Base-by-base conservation (phyloP, 148 eudicot genomes). In the Camellia granthamiana region DNA sequence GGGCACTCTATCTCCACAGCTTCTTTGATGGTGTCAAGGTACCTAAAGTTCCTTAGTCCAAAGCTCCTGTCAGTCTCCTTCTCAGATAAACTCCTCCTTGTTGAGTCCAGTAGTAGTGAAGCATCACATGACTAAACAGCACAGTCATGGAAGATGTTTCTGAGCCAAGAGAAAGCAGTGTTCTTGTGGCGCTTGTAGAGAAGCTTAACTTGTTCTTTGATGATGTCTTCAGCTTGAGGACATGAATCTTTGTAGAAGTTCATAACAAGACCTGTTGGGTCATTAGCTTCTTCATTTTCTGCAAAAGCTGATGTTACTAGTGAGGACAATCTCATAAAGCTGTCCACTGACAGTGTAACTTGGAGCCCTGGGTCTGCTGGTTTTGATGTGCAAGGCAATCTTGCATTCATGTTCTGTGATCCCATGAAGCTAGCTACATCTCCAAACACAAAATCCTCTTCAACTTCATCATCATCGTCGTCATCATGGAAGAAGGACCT, bases 61-160 rank as follows among this genome's bases (percentile, higher is more conserved):
- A 93, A 96, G 84, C 99, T 96, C 86, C 99, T 88, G 75, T 96
- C 99, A 74, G 92, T 92, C 64, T 96, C 99, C 86, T 96, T 96
- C 89, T 96, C 99, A 21, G 99, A 96, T 88, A 96, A 80, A 84
- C 85, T 85, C 86, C 95, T 91, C 84, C 98, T 92, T 83, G 99
- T 96, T 78, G 99, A 93, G 77, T 96, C 99, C 89, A 93, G 86
- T 54, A 96, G 77, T 82, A 96, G 81, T 56, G 97, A 96, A 72
- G 98, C 99, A 93, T 96, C 99, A 84, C 99, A 96, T 77, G 92
- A 88, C 99, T 90, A 89, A 82, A 90, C 99, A 82, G 88, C 94
- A 84, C 98, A 93, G 88, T 96, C 99, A 87, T 96, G 99, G 92
- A 93, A 96, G 91, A 96, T 90, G 89, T 96, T 96, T 74, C 99